Evolutionary conservation across 2,329 filamentous ascomycete species (phyloP).

Genomic region (Alternaria tenuissima): DNA sequence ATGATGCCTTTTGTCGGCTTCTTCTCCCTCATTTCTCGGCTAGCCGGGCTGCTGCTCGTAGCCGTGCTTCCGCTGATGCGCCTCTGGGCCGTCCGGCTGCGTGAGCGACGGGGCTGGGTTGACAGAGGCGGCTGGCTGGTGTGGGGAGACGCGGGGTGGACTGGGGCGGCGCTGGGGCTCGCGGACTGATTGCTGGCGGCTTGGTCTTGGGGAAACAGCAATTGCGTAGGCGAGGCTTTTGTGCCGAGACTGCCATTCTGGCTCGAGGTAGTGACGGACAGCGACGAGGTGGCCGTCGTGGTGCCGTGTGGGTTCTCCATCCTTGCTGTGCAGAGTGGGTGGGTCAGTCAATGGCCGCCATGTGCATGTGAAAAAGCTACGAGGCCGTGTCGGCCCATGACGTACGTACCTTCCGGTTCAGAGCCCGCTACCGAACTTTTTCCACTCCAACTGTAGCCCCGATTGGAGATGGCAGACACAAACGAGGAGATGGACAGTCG

Average conservation of each 20-base stretch:
- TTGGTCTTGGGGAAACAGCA: conserved; percentile 46
- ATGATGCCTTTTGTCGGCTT: conserved; percentile 69
- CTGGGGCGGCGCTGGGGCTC: conserved; percentile 19
- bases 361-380: conserved; percentile 9
- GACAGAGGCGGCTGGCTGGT: conserved; percentile 24
- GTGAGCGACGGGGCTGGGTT: conserved; percentile 41
- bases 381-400: conserved; percentile 13
- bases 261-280: conserved; percentile 56
- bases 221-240: conserved; percentile 50
- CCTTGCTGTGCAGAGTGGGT: conserved; percentile 30
- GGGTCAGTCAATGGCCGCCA: neutral
- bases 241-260: conserved; percentile 53
- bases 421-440: conserved; percentile 56
- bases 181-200: conserved; percentile 14
- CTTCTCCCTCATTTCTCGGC: conserved; percentile 64
- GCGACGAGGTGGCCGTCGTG: conserved; percentile 56
- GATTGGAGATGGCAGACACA: conserved; percentile 64
- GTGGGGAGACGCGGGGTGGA: conserved; percentile 29
- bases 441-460: conserved; percentile 60
- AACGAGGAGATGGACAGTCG: conserved; percentile 77
- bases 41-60: conserved; percentile 82
- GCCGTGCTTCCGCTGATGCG: conserved; percentile 83
- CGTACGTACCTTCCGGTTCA: conserved; percentile 56
- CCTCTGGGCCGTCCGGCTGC: conserved; percentile 66
- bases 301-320: conserved; percentile 40